Evolutionary conservation across 495 filamentous ascomycete genomes (phyloP).

Genomic region (Xylaria curta): DNA sequence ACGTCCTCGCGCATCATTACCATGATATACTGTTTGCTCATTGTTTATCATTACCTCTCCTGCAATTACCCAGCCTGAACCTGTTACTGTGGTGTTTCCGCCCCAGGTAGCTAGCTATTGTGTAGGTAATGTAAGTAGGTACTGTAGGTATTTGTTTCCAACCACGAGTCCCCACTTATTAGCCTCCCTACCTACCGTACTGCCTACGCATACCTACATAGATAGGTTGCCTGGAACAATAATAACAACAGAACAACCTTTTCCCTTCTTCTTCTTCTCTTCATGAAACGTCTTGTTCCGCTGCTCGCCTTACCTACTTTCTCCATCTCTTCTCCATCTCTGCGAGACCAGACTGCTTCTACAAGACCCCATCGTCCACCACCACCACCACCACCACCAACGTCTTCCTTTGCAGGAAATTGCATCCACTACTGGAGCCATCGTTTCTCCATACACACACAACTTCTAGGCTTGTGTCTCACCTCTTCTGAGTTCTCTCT

Average conservation of each 20-base stretch:
- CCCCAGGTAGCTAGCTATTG: neutral
- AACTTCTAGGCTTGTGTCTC: neutral
- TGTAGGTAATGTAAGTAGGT: neutral
- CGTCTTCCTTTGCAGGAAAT: neutral
- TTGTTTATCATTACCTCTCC: neutral
- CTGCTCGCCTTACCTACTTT: neutral
- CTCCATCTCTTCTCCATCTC: neutral
- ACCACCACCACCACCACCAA: neutral
- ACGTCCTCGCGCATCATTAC: neutral
- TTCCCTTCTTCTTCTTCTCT: neutral
- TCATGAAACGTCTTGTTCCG: neutral
- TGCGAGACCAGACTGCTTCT: neutral
- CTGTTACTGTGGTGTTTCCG: conserved; percentile 1
- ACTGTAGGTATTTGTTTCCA: conserved; percentile 10
- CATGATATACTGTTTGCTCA: too few species aligned
- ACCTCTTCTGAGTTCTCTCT: neutral
- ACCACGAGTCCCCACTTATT: conserved; percentile 11
- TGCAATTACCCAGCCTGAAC: neutral
- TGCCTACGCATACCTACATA: neutral
- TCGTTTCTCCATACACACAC: neutral
- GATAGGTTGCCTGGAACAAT: neutral
- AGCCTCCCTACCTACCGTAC: conserved; percentile 5
- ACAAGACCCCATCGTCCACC: neutral
- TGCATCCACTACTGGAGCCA: neutral
- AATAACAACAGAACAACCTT: neutral